Evolutionary conservation across 306 rosid species (phyloP).

Genomic region (Trichosanthes truncata): DNA sequence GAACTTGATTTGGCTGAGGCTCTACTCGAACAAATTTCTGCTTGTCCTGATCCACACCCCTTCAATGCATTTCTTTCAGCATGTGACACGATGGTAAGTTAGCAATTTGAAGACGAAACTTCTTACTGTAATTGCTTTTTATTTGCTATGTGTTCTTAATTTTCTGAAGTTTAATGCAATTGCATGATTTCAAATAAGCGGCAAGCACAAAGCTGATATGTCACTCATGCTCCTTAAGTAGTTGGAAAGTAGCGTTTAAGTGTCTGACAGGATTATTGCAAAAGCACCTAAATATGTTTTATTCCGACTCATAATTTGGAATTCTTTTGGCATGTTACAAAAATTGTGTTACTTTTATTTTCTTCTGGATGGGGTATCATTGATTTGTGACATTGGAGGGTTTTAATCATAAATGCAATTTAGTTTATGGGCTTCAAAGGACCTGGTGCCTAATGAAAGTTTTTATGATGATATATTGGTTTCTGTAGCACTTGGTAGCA

Average conservation of each 20-base stretch:
- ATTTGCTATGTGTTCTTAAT: not conserved
- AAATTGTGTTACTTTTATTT: not conserved
- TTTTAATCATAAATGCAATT: not conserved
- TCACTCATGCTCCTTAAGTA: not conserved
- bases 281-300: not conserved
- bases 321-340: not conserved
- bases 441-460: not conserved
- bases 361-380: not conserved
- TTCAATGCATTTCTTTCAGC: slow-evolving; percentile 55
- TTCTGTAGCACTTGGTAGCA: not conserved
- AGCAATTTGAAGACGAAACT: slow-evolving; percentile 11
- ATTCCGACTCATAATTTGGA: not conserved
- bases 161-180: not conserved
- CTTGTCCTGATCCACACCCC: slow-evolving; percentile 28
- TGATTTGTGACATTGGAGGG: not conserved
- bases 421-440: not conserved
- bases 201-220: not conserved
- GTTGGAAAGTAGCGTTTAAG: not conserved
- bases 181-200: not conserved
- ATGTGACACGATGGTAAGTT: slow-evolving; percentile 62
- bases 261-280: not conserved
- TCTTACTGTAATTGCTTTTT: slow-evolving; percentile 2
- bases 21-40: slow-evolving; percentile 48
- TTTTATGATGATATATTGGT: not conserved
- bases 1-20: slow-evolving; percentile 68